A percentile compares a stretch with the other conserved stretches of the same genome.
Conservation (phyloP, 2,329 filamentous ascomycete species). For the Sporothrix inflata region DNA sequence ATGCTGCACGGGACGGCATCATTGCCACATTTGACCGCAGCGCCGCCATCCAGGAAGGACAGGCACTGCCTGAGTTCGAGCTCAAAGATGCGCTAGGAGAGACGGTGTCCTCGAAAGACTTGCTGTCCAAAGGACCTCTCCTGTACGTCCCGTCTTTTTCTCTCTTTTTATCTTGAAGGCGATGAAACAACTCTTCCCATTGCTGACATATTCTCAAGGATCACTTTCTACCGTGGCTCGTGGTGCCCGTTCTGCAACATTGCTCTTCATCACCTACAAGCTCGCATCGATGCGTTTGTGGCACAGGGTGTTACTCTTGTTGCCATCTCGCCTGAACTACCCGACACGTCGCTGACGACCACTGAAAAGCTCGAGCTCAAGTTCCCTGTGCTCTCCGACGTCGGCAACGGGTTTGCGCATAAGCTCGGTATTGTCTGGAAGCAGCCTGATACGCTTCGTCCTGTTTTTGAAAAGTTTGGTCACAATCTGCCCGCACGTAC, state of each 20-base stretch:
- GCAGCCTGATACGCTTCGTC: constrained; percentile 38
- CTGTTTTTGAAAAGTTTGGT: constrained; percentile 39
- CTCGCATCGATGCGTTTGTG: constrained; percentile 42
- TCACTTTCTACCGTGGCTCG: constrained; percentile 52
- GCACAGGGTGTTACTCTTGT: constrained; percentile 47
- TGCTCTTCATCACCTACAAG: constrained; percentile 43
- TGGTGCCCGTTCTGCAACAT: constrained; percentile 54
- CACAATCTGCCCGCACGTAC: constrained; percentile 41
- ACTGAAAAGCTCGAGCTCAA: constrained; percentile 47
- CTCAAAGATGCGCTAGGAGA: constrained; percentile 44
- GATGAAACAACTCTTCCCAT: background rate
- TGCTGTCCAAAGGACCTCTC: constrained; percentile 42
- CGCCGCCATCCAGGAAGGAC: constrained; percentile 41
- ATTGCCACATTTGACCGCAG: constrained; percentile 36
- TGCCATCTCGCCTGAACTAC: constrained; percentile 48
- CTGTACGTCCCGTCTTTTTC: constrained; percentile 34
- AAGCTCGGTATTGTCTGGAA: constrained; percentile 45
- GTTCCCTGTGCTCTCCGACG: constrained; percentile 48
- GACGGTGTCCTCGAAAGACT: constrained; percentile 39
- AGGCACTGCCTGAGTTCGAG: constrained; percentile 42
- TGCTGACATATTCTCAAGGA: constrained; percentile 23
- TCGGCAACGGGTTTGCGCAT: constrained; percentile 42
- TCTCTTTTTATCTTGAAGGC: background rate
- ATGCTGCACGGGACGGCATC: background rate
- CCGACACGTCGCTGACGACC: constrained; percentile 44